These are phyloP conservation scores for Lippia alba DNA, from an alignment of 305 asterid species.

Conservation along the genomic window DNA sequence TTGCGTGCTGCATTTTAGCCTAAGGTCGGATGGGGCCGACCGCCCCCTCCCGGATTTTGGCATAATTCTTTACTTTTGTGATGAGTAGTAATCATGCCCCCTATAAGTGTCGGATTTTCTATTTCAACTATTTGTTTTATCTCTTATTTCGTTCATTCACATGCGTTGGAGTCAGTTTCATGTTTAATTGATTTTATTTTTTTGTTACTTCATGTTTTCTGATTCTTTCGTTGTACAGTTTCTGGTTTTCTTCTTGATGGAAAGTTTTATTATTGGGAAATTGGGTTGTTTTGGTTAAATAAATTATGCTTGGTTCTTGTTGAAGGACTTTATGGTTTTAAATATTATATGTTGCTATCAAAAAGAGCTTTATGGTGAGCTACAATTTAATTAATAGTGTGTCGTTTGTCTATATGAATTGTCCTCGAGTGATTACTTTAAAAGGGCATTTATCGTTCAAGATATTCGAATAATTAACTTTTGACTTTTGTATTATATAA, in stretches of 20 bases:
- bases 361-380: conserved; percentile 20
- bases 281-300: not conserved
- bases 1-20: too few species aligned
- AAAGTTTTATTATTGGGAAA: not conserved
- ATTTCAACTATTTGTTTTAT: too few species aligned
- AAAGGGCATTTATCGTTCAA: not conserved
- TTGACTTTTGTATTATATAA: not conserved
- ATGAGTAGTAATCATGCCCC: too few species aligned
- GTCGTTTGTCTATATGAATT: not conserved
- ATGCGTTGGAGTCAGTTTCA: too few species aligned
- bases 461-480: not conserved
- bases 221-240: not conserved
- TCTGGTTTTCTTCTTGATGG: not conserved
- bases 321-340: not conserved
- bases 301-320: not conserved
- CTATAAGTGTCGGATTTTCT: too few species aligned
- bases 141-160: too few species aligned
- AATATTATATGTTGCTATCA: conserved; percentile 7
- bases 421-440: not conserved
- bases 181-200: too few species aligned
- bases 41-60: too few species aligned
- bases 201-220: too few species aligned
- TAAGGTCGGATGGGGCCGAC: too few species aligned
- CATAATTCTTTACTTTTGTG: too few species aligned
- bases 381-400: not conserved